Conservation (phyloP, 805 yeast genomes). For the Yarrowia osloensis region DNA sequence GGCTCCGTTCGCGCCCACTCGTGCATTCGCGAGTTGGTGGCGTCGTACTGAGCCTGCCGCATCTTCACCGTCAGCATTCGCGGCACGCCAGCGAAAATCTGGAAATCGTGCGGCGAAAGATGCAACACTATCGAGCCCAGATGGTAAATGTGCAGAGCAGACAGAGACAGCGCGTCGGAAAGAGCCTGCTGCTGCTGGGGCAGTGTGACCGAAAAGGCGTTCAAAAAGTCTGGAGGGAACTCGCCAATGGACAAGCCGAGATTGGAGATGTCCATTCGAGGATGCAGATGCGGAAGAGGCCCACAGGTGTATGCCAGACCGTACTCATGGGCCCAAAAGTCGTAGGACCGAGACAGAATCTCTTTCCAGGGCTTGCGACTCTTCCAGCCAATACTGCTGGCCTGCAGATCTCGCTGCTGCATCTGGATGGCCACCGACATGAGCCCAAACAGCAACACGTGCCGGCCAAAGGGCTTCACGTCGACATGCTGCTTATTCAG, state of each 20-base stretch:
- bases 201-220: neutral
- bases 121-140: constrained; percentile 71
- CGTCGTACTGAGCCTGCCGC: constrained; percentile 52
- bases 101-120: constrained; percentile 74
- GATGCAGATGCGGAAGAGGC: constrained; percentile 13
- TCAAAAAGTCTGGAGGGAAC: neutral
- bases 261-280: neutral
- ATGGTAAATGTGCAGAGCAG: constrained; percentile 69
- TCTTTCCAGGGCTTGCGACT: constrained; percentile 66
- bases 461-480: constrained; percentile 63
- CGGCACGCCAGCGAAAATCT: constrained; percentile 80
- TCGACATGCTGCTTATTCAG: constrained; percentile 54
- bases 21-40: constrained; percentile 52
- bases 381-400: constrained; percentile 50
- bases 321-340: constrained; percentile 57
- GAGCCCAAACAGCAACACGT: constrained; percentile 66
- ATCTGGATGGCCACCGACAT: constrained; percentile 68
- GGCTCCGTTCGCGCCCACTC: constrained; percentile 59
- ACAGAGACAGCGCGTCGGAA: constrained; percentile 42
- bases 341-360: constrained; percentile 65
- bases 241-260: constrained; percentile 3
- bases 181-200: constrained; percentile 2
- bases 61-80: constrained; percentile 72
- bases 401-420: constrained; percentile 70
- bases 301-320: neutral